Conservation (phyloP, 148 eudicot species). For the Rhododendron williamsianum region DNA sequence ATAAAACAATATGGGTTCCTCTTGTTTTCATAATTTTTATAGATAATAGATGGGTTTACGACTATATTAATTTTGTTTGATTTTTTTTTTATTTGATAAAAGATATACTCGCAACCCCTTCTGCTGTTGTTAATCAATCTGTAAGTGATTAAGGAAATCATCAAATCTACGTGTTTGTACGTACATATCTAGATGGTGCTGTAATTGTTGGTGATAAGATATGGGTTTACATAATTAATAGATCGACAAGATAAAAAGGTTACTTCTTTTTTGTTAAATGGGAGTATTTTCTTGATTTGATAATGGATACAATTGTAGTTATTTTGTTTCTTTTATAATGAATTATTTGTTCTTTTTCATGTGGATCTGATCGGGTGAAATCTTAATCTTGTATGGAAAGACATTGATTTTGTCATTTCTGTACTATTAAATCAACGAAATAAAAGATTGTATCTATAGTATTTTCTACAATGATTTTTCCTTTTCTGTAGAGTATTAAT, state of each 20-base stretch:
- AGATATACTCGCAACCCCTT: no score
- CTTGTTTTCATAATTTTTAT: no score
- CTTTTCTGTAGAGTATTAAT: neutral
- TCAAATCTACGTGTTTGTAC: neutral
- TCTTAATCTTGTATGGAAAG: neutral
- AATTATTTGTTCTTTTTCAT: neutral
- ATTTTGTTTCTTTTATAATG: neutral
- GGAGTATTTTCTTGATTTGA: neutral
- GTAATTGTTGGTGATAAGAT: neutral
- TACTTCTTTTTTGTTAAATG: neutral
- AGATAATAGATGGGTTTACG: no score
- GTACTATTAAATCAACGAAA: neutral
- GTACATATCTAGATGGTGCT: neutral
- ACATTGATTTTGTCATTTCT: no score
- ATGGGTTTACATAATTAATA: neutral
- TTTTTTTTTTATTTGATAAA: neutral
- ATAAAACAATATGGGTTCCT: neutral
- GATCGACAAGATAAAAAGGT: neutral
- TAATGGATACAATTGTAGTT: neutral
- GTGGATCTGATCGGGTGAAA: neutral
- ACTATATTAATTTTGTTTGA: no score
- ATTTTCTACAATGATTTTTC: neutral
- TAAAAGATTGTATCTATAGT: neutral
- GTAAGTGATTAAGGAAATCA: neutral
- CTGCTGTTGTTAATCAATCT: neutral